Evolutionary conservation across 23 red algal species (phyloP).

Genomic region (Cyanidium caldarium): DNA sequence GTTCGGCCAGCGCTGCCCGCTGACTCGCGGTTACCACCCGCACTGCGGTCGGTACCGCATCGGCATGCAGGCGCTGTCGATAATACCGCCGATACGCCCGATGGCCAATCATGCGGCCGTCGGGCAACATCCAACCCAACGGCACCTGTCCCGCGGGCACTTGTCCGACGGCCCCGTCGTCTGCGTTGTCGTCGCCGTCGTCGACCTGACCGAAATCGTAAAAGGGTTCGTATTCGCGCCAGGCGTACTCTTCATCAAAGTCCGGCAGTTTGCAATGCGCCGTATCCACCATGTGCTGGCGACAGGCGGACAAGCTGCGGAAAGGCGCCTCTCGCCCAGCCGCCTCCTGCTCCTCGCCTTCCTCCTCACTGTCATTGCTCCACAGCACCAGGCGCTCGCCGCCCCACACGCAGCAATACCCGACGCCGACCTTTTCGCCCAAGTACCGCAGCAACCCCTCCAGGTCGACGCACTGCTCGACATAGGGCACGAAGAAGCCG

Average conservation of each 20-base stretch:
- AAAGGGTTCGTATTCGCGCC: constrained; percentile 57
- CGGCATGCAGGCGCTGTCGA: constrained; percentile 2
- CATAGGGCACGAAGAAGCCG: constrained; percentile 64
- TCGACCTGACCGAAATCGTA: constrained; percentile 23
- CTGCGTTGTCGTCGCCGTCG: constrained; percentile 9
- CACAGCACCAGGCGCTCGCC: not conserved
- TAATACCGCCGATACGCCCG: constrained; percentile 8
- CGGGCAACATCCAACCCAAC: not conserved
- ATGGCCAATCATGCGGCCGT: not conserved
- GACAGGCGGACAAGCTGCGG: constrained; percentile 11
- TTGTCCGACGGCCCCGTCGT: constrained; percentile 13
- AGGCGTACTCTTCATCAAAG: constrained; percentile 36
- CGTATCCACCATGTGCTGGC: constrained; percentile 64
- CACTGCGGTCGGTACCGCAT: not conserved
- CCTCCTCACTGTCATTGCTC: constrained; percentile 18
- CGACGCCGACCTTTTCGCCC: constrained; percentile 36
- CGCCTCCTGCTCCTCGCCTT: constrained; percentile 34
- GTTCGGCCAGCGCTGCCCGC: not conserved
- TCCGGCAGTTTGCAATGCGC: constrained; percentile 51
- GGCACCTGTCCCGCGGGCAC: constrained; percentile 9
- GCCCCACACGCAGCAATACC: not conserved
- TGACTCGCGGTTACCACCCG: not conserved
- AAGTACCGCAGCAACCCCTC: constrained; percentile 59
- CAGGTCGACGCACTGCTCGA: constrained; percentile 34
- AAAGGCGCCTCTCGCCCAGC: too few species aligned